Evolutionary conservation across 2,329 filamentous ascomycete genomes (phyloP).

Genomic region (Xylariomycetidae sp.): DNA sequence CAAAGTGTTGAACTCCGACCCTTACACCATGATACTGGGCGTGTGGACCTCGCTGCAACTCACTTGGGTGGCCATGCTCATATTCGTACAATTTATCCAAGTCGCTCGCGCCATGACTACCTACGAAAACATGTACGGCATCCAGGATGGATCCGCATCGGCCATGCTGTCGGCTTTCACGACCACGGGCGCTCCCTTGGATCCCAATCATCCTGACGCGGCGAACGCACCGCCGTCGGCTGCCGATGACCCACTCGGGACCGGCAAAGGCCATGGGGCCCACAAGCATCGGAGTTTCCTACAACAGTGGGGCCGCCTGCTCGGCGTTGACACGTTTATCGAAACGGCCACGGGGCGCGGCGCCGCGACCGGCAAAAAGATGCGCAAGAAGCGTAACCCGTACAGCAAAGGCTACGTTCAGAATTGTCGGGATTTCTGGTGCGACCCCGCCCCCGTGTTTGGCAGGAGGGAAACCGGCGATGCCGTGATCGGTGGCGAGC

Average conservation of each 20-base stretch:
- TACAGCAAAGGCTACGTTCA: conserved; percentile 78
- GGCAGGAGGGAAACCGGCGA: conserved; percentile 67
- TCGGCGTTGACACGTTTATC: conserved; percentile 91
- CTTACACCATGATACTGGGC: conserved; percentile 75
- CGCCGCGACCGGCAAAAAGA: conserved; percentile 52
- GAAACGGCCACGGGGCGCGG: conserved; percentile 84
- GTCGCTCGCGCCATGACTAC: conserved; percentile 91
- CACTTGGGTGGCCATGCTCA: conserved; percentile 94
- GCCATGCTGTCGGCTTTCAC: conserved; percentile 68
- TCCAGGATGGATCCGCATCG: conserved; percentile 54
- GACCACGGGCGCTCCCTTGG: conserved; percentile 70
- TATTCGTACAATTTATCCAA: conserved; percentile 90
- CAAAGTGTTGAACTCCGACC: conserved; percentile 70
- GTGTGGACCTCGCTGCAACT: conserved; percentile 81
- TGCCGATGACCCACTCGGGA: conserved; percentile 33
- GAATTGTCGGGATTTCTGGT: conserved; percentile 97
- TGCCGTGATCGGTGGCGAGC: conserved; percentile 71
- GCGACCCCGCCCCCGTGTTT: conserved; percentile 79
- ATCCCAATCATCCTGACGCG: conserved; percentile 59
- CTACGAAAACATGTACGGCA: conserved; percentile 90
- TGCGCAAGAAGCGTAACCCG: conserved; percentile 65
- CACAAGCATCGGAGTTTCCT: conserved; percentile 62
- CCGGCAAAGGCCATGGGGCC: conserved; percentile 35
- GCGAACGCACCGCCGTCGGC: conserved; percentile 41
- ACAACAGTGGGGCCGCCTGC: conserved; percentile 74